Conservation (phyloP, 345 rosid genomes). For the Salix viminalis region DNA sequence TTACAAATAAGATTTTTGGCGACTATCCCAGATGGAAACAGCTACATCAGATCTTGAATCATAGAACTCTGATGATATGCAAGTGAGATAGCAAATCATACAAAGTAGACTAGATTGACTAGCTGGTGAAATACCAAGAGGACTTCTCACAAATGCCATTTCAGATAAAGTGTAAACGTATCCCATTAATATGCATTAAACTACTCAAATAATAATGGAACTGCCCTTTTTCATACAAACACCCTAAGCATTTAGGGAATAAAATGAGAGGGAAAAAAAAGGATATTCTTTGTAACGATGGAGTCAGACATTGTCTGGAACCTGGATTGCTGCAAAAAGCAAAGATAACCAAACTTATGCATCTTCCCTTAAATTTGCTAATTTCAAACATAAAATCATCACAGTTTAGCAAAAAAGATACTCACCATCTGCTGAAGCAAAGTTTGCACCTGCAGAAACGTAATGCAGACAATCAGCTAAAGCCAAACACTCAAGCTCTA, state of each 20-base stretch:
- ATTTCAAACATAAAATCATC: not conserved
- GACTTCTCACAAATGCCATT: not conserved
- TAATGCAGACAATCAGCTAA: conserved; percentile 1
- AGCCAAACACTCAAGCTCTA: not conserved
- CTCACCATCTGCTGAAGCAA: conserved; percentile 76
- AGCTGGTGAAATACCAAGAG: not conserved
- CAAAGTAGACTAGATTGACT: conserved; percentile 1
- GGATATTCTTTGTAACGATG: conserved; percentile 65
- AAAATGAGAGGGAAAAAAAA: not conserved
- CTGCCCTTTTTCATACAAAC: not conserved
- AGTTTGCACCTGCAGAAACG: conserved; percentile 51
- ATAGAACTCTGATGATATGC: not conserved
- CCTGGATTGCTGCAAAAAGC: conserved; percentile 73
- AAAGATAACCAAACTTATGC: not conserved
- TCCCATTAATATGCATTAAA: not conserved
- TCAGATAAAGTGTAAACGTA: not conserved
- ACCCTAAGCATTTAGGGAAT: not conserved
- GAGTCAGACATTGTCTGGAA: conserved; percentile 95
- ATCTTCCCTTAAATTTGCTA: not conserved
- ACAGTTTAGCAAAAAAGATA: conserved; percentile 7
- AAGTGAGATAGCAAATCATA: not conserved
- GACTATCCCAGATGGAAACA: not conserved
- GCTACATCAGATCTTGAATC: not conserved
- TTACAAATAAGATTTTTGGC: not conserved
- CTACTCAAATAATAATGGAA: not conserved